phyloP scores from a whole-genome alignment of 139 green algal species.

The Astrephomene gubernaculifera region DNA sequence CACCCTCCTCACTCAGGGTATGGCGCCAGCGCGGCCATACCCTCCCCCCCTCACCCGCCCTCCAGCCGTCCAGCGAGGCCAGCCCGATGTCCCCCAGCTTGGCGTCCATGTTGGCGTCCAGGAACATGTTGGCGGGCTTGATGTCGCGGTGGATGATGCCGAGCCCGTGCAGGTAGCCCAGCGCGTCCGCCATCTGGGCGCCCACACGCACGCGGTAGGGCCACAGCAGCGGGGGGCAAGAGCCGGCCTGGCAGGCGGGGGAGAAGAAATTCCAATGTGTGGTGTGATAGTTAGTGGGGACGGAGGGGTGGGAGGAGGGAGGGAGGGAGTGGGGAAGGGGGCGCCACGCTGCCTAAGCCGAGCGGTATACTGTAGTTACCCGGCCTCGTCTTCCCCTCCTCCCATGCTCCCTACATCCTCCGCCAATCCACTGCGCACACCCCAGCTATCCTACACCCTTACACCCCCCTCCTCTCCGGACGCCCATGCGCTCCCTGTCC shows the following conservation, averaged over 20 bases:
- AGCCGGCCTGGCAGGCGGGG: neutral
- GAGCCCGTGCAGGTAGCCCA: conserved; percentile 52
- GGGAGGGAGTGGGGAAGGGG: neutral
- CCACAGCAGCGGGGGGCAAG: conserved; percentile 43
- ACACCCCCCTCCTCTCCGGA: neutral
- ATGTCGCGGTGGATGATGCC: conserved; percentile 62
- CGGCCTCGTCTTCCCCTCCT: neutral
- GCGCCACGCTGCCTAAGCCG: neutral
- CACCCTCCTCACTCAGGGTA: no score
- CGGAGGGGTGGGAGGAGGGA: neutral
- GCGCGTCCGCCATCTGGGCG: conserved; percentile 49
- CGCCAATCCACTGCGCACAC: no score
- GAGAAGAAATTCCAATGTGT: neutral
- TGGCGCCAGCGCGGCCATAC: neutral
- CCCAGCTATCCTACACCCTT: no score
- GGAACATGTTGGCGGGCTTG: conserved; percentile 65
- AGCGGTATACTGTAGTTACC: no score
- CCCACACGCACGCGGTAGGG: conserved; percentile 12
- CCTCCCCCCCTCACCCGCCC: conserved; percentile 2
- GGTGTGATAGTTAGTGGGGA: neutral
- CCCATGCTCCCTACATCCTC: no score
- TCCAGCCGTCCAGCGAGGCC: conserved; percentile 37
- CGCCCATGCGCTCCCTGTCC: neutral
- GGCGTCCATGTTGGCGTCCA: conserved; percentile 56
- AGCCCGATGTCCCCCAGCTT: conserved; percentile 64